phyloP scores from a whole-genome alignment of 1,284 basidiomycete species.

The Sanghuangporus weigelae region DNA sequence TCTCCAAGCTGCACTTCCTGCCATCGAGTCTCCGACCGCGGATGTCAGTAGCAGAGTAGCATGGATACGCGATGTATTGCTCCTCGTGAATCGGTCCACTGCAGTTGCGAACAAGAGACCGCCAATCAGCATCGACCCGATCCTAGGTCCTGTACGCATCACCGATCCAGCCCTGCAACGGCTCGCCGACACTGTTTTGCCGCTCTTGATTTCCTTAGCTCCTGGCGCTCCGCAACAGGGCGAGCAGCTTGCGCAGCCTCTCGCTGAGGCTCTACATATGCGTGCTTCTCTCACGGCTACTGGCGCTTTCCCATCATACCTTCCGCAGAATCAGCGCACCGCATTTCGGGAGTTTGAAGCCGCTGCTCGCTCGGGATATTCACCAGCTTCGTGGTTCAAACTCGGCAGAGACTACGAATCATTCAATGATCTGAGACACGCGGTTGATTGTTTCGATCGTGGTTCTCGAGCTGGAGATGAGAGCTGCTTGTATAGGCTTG shows the following conservation, averaged over 20 bases:
- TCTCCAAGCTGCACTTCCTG: constrained; percentile 41
- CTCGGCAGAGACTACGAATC: constrained; percentile 90
- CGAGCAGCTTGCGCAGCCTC: constrained; percentile 38
- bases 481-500: constrained; percentile 78
- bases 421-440: constrained; percentile 67
- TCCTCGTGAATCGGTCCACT: constrained; percentile 63
- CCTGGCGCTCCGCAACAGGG: constrained; percentile 22
- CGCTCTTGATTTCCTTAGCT: constrained; percentile 53
- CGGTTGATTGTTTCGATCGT: constrained; percentile 79
- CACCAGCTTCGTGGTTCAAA: constrained; percentile 77
- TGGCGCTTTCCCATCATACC: constrained; percentile 57
- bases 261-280: constrained; percentile 72
- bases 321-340: constrained; percentile 63
- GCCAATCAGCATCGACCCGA: constrained; percentile 21
- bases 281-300: constrained; percentile 67
- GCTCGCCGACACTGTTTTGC: constrained; percentile 64
- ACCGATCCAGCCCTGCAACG: constrained; percentile 56
- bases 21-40: constrained; percentile 44
- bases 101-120: constrained; percentile 31
- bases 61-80: constrained; percentile 79
- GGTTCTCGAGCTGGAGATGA: constrained; percentile 69
- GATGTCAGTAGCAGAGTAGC: constrained; percentile 57
- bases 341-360: constrained; percentile 89
- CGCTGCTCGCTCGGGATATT: constrained; percentile 69
- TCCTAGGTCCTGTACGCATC: constrained; percentile 48